Percentiles rank a stretch among this genome's conserved stretches.
phyloP scores from a whole-genome alignment of 257 asterid genomes.

The Jacaranda copaia region DNA sequence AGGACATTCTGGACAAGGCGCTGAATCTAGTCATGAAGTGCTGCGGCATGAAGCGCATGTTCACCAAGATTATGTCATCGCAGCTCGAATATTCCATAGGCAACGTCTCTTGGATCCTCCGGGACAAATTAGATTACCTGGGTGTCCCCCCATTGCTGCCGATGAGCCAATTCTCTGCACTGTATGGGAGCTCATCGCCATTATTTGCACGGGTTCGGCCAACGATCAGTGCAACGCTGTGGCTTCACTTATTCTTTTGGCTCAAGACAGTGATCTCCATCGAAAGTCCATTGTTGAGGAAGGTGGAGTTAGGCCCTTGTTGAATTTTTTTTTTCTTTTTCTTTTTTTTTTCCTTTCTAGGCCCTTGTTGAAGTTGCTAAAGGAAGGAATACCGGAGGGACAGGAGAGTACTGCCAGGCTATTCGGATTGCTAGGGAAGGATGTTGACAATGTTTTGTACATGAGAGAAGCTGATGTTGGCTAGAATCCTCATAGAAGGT shows the following conservation, averaged over 20 bases:
- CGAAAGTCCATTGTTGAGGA: slow-evolving; percentile 77
- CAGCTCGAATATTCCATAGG: slow-evolving; percentile 79
- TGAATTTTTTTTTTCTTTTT: no score
- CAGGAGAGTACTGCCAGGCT: slow-evolving; percentile 74
- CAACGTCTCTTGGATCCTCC: slow-evolving; percentile 80
- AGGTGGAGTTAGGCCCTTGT: slow-evolving; percentile 69
- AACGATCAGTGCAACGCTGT: slow-evolving; percentile 73
- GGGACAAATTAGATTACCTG: slow-evolving; percentile 73
- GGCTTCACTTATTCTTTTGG: slow-evolving; percentile 65
- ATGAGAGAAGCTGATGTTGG: slow-evolving; percentile 51
- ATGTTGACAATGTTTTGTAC: slow-evolving; percentile 70
- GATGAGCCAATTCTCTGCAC: slow-evolving; percentile 71
- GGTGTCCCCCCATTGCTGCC: slow-evolving; percentile 73
- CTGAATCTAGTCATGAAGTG: slow-evolving; percentile 62
- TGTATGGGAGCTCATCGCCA: slow-evolving; percentile 86
- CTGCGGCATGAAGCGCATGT: slow-evolving; percentile 71
- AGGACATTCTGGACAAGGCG: slow-evolving; percentile 65
- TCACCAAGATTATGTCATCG: slow-evolving; percentile 66
- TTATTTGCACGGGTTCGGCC: slow-evolving; percentile 54
- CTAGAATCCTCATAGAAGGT: slow-evolving; percentile 69
- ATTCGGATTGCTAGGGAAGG: slow-evolving; percentile 67
- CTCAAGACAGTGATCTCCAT: slow-evolving; percentile 62
- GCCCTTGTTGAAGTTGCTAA: slow-evolving; percentile 61
- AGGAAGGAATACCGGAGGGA: slow-evolving; percentile 72
- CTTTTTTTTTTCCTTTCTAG: no score